Evolutionary conservation across 441 rosid genomes (phyloP).

Genomic region (Biscutella auriculata): DNA sequence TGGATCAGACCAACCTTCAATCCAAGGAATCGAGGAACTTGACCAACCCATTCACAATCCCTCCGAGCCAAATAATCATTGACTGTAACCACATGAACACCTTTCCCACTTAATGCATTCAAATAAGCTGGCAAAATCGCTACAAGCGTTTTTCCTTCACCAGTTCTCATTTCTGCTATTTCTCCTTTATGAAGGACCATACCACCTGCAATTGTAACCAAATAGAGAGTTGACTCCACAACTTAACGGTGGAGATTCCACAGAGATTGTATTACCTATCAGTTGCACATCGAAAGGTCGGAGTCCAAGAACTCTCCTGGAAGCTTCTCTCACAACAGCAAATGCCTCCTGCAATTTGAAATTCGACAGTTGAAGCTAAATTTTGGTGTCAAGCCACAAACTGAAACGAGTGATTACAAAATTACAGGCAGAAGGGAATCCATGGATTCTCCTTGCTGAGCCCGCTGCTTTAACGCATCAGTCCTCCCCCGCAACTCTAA

Average conservation of each 20-base stretch:
- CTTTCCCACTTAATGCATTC: slow-evolving; percentile 85
- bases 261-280: slow-evolving; percentile 39
- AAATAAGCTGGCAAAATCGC: slow-evolving; percentile 91
- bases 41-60: slow-evolving; percentile 99
- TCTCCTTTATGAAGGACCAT: slow-evolving; percentile 97
- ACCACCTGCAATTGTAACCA: slow-evolving; percentile 46
- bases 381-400: background rate
- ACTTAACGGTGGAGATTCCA: background rate
- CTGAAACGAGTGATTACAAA: background rate
- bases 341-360: slow-evolving; percentile 62
- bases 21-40: slow-evolving; percentile 94
- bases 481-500: slow-evolving; percentile 61
- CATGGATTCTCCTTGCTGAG: slow-evolving; percentile 64
- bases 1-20: slow-evolving; percentile 98
- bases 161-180: slow-evolving; percentile 95
- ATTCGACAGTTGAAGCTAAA: background rate
- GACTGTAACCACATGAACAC: slow-evolving; percentile 89
- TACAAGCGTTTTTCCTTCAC: slow-evolving; percentile 97
- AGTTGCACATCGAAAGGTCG: slow-evolving; percentile 88
- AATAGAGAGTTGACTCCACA: background rate
- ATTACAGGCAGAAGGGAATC: slow-evolving; percentile 78
- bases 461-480: slow-evolving; percentile 54
- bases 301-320: slow-evolving; percentile 80
- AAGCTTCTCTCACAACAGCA: slow-evolving; percentile 91
- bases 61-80: slow-evolving; percentile 91